Percentiles rank a stretch among this genome's conserved stretches.
Evolutionary conservation across 208 protist species (phyloP).

Genomic region (Crithidia bombi): DNA sequence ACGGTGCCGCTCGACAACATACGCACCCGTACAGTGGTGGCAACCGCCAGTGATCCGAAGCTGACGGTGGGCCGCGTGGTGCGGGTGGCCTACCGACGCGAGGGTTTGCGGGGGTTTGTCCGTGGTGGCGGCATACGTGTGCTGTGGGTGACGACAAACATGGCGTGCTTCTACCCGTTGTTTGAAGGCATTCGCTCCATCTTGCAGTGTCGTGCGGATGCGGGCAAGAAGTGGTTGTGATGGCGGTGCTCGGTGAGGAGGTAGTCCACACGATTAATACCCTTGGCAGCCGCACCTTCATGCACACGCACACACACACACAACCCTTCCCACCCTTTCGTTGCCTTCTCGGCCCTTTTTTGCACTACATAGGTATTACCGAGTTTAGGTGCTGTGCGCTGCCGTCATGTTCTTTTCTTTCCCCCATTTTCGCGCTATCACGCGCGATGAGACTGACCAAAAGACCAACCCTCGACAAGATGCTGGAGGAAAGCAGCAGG

Average conservation of each 20-base stretch:
- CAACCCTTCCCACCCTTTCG: too few relatives aligned
- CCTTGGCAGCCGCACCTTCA: too few relatives aligned
- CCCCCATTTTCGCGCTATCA: too few relatives aligned
- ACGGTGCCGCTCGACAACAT: conserved; percentile 84
- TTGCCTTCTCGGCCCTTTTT: too few relatives aligned
- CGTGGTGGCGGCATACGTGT: conserved; percentile 69
- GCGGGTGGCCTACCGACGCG: conserved; percentile 38
- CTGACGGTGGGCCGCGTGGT: conserved; percentile 50
- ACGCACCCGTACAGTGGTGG: conserved; percentile 69
- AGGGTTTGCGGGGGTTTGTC: conserved; percentile 68
- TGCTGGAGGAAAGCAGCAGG: too few relatives aligned
- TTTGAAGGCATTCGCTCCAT: conserved; percentile 60
- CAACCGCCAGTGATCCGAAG: conserved; percentile 36
- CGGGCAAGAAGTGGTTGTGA: background rate
- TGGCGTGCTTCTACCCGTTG: conserved; percentile 81
- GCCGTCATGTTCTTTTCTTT: too few relatives aligned
- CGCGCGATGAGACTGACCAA: too few relatives aligned
- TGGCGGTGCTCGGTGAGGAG: background rate
- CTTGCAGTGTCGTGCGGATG: conserved; percentile 5
- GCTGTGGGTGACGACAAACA: conserved; percentile 83
- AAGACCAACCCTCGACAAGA: too few relatives aligned
- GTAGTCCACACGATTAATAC: background rate
- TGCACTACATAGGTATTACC: too few relatives aligned
- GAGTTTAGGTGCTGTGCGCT: too few relatives aligned
- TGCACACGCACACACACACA: too few relatives aligned